Evolutionary conservation across 2,329 filamentous ascomycete genomes (phyloP).

Genomic region (Apiospora rasikravindrae): DNA sequence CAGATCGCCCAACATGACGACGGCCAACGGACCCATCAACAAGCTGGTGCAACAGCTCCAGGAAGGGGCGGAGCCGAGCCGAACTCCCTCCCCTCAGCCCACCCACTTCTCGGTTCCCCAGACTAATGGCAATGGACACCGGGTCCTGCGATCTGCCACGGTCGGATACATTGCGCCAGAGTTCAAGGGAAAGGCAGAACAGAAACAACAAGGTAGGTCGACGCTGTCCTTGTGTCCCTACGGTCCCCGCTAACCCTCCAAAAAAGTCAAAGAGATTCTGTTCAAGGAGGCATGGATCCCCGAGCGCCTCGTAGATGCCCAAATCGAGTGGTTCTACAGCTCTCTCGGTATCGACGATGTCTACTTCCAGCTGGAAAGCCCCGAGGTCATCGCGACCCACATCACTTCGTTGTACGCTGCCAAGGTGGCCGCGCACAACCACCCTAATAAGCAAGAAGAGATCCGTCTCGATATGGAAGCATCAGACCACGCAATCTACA

Average conservation of each 20-base stretch:
- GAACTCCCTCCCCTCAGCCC: conserved; percentile 84
- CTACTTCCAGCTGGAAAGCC: conserved; percentile 91
- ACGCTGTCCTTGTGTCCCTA: neutral
- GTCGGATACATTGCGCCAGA: conserved; percentile 94
- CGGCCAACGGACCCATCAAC: conserved; percentile 41
- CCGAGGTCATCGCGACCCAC: conserved; percentile 87
- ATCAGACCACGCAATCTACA: conserved; percentile 94
- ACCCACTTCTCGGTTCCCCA: conserved; percentile 80
- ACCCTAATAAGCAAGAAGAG: conserved; percentile 92
- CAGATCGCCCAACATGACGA: conserved; percentile 39
- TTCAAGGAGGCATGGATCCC: conserved; percentile 86
- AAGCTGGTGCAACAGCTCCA: conserved; percentile 50
- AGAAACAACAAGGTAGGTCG: conserved; percentile 78
- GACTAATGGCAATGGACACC: conserved; percentile 66
- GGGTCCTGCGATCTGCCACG: conserved; percentile 83
- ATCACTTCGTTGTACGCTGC: conserved; percentile 96
- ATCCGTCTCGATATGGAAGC: conserved; percentile 97
- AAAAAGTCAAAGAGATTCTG: conserved; percentile 80
- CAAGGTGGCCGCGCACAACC: conserved; percentile 91
- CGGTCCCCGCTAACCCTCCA: conserved; percentile 17
- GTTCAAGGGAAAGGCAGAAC: conserved; percentile 89
- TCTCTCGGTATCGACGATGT: conserved; percentile 97
- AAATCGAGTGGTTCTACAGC: conserved; percentile 97
- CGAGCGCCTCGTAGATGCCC: conserved; percentile 77
- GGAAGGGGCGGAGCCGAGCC: conserved; percentile 48